Percentiles rank a stretch among this genome's conserved stretches.
Evolutionary conservation across 306 rosid genomes (phyloP).

Genomic region (apple (Malus domestica)): DNA sequence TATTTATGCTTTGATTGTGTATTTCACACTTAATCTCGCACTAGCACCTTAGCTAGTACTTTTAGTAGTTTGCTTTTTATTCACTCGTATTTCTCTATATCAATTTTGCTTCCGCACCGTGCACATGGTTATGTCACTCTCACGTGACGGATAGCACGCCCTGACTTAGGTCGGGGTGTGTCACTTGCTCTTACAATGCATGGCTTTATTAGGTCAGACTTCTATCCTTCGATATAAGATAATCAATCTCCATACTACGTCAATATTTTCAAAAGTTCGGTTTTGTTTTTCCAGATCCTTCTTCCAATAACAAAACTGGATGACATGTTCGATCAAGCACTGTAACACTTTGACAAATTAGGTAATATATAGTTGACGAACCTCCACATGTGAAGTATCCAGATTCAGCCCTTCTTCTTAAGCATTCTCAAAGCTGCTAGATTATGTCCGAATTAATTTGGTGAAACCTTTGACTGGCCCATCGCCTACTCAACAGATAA

Average conservation of each 20-base stretch:
- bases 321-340: background rate
- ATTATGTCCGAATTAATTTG: slow-evolving; percentile 1
- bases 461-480: background rate
- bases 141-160: no score
- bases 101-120: no score
- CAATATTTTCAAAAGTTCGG: background rate
- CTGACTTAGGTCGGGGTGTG: no score
- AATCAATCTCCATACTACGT: background rate
- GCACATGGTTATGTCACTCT: no score
- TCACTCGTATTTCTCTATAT: no score
- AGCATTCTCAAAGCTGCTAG: background rate
- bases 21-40: no score
- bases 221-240: no score
- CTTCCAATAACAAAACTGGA: background rate
- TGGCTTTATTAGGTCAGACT: no score
- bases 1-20: no score
- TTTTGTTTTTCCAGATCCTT: background rate
- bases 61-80: no score
- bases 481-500: background rate
- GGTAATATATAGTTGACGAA: background rate
- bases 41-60: no score
- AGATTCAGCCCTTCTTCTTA: background rate
- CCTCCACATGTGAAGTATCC: background rate
- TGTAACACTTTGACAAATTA: background rate
- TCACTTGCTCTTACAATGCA: no score